These are phyloP conservation scores for Colletotrichum agaves DNA, from an alignment of 2,329 filamentous ascomycete genomes.

Conservation along the genomic window DNA sequence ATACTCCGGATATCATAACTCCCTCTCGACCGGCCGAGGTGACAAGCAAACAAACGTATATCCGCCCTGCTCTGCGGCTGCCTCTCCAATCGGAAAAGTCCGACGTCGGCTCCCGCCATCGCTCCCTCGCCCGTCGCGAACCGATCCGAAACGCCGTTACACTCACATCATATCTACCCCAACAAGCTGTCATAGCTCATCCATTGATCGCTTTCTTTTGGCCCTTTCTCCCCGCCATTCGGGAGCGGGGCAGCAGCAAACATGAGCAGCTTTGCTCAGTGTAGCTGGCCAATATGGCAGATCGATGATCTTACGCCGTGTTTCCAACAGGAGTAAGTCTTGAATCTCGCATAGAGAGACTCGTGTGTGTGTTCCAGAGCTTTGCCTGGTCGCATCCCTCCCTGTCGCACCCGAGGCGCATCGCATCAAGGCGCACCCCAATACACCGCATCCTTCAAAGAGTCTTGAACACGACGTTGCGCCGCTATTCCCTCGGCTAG, in stretches of 20 bases:
- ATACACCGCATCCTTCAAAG: background rate
- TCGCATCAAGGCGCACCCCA: constrained; percentile 12
- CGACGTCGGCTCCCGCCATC: constrained; percentile 22
- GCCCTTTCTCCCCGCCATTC: constrained; percentile 26
- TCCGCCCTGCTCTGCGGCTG: background rate
- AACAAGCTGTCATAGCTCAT: constrained; percentile 21
- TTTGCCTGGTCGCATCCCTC: constrained; percentile 2
- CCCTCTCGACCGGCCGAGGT: constrained; percentile 1
- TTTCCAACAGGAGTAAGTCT: constrained; percentile 74
- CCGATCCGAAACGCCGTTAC: constrained; percentile 25
- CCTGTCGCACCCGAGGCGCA: constrained; percentile 12
- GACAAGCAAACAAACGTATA: background rate
- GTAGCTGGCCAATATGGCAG: constrained; percentile 69
- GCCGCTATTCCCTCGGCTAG: background rate
- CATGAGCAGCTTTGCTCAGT: constrained; percentile 62
- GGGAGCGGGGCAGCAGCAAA: constrained; percentile 40
- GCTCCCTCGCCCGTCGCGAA: constrained; percentile 20
- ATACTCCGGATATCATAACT: background rate
- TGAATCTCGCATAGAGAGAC: background rate
- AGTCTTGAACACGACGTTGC: background rate
- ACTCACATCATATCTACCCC: constrained; percentile 23
- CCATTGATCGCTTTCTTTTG: constrained; percentile 31
- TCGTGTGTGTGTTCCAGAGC: background rate
- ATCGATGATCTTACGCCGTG: constrained; percentile 72
- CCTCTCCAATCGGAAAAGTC: constrained; percentile 9